Percentiles rank a stretch among this genome's conserved stretches.
These are phyloP conservation scores for Xylaria flabelliformis DNA, from an alignment of 495 filamentous ascomycete genomes.

Conservation along the genomic window DNA sequence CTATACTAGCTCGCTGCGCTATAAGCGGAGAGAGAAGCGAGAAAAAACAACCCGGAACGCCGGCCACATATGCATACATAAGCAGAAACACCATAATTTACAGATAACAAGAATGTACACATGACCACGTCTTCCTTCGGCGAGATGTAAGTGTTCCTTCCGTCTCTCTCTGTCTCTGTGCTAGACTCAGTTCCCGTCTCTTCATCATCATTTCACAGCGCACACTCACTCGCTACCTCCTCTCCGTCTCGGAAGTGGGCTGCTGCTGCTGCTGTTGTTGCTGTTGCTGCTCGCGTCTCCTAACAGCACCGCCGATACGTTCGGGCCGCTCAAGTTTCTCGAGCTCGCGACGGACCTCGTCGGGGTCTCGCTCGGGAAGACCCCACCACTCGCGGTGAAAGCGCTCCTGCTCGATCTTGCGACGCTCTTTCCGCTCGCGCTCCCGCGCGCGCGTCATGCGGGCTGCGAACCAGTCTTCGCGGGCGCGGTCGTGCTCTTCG, in stretches of 20 bases:
- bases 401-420: conserved; percentile 61
- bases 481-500: conserved; percentile 83
- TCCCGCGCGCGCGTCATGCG: conserved; percentile 68
- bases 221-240: conserved; percentile 23
- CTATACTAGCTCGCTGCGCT: conserved; percentile 15
- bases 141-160: not conserved
- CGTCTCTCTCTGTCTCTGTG: not conserved
- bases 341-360: conserved; percentile 43
- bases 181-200: not conserved
- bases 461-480: conserved; percentile 90
- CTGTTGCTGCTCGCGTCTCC: conserved; percentile 9
- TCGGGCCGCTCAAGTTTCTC: conserved; percentile 49
- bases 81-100: conserved; percentile 6
- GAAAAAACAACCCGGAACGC: conserved; percentile 31
- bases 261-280: not conserved
- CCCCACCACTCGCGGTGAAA: conserved; percentile 68
- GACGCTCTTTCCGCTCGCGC: conserved; percentile 64
- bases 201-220: too few relatives aligned
- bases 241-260: not conserved
- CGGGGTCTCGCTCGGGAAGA: conserved; percentile 56
- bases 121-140: not conserved
- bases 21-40: conserved; percentile 16
- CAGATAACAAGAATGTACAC: conserved; percentile 2
- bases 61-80: conserved; percentile 35
- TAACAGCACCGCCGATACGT: conserved; percentile 44